Conservation (phyloP, 306 rosid species). For the Acacia crassicarpa region DNA sequence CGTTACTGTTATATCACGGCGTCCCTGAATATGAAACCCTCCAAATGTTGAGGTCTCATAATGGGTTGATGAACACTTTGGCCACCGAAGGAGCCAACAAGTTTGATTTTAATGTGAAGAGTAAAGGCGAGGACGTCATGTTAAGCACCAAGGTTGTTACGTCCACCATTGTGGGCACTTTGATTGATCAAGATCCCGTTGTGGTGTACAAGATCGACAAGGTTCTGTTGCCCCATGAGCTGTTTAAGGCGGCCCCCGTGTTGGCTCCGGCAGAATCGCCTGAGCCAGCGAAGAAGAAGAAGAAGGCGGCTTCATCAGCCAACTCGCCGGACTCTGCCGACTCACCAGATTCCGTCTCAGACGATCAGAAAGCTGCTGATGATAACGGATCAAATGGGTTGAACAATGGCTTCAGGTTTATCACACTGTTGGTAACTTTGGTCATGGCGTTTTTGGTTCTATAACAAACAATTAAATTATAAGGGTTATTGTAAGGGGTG, state of each 20-base stretch:
- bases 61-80: conserved; percentile 74
- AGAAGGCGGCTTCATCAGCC: neutral
- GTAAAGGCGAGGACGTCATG: conserved; percentile 76
- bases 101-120: conserved; percentile 77
- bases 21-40: conserved; percentile 69
- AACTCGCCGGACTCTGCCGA: conserved; percentile 30
- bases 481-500: neutral
- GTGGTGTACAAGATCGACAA: conserved; percentile 67
- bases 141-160: conserved; percentile 64
- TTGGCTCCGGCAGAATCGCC: conserved; percentile 35
- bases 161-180: conserved; percentile 59
- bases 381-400: conserved; percentile 41
- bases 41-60: conserved; percentile 68
- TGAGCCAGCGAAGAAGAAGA: conserved; percentile 11
- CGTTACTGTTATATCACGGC: conserved; percentile 73
- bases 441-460: conserved; percentile 46
- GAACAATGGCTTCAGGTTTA: conserved; percentile 39
- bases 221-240: conserved; percentile 73
- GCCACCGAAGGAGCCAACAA: conserved; percentile 79
- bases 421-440: conserved; percentile 44
- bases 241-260: conserved; percentile 50
- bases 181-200: conserved; percentile 79
- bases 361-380: conserved; percentile 51
- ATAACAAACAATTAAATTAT: neutral
- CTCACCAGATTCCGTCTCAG: conserved; percentile 23